Base-by-base conservation (phyloP, 805 yeast species). In the Yamadazyma tumulicola region DNA sequence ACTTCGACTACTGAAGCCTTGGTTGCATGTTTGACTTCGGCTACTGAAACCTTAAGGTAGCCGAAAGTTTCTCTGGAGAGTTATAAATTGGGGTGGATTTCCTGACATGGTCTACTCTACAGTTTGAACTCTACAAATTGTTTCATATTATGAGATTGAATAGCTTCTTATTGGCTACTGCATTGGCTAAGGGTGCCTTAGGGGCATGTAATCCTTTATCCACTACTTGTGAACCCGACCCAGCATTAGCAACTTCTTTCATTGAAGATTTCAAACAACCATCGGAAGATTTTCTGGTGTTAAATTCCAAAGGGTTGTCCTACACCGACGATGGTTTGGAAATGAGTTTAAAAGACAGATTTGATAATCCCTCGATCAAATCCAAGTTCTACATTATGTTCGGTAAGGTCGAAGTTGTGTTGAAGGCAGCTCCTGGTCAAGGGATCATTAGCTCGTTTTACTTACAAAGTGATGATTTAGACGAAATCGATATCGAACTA, bases 401-500 rank as follows among this genome's bases (percentile, higher is more conserved):
- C 57, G 97, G 97, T 39, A 78, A 78, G 44, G 75, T 87, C 19
- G 94, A 85, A 55, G 87, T 78, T 5, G 68, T 67, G 1, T 55
- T 84, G 41, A 72, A 80, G 54, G 84, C 89, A 12, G 89, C 94
- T 4, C 63, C 73, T 11, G 96, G 96, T 17, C 59, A 58, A 13
- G 96, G 96, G 42, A 71, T 89, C 26, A 77, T 87, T 10, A 82
- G 96, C 0, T 80, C 93, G 2, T 77, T 88, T 46, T 85, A 81
- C 45, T 68, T 88, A 35, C 94, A 86, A 53, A 64, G 74, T 28
- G 96, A 89, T 55, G 95, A 83, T 50, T 66, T 81, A 44, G 97
- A 89, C 59, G 97, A 89, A 61, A 78, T 89, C 30, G 97, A 89
- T 61, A 52, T 84, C 31, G 96, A 89, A 58, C 83, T 93, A 80